A percentile compares a stretch with the other conserved stretches of the same genome.
phyloP scores from a whole-genome alignment of 2,329 filamentous ascomycete species.

The Colletotrichum orbiculare region DNA sequence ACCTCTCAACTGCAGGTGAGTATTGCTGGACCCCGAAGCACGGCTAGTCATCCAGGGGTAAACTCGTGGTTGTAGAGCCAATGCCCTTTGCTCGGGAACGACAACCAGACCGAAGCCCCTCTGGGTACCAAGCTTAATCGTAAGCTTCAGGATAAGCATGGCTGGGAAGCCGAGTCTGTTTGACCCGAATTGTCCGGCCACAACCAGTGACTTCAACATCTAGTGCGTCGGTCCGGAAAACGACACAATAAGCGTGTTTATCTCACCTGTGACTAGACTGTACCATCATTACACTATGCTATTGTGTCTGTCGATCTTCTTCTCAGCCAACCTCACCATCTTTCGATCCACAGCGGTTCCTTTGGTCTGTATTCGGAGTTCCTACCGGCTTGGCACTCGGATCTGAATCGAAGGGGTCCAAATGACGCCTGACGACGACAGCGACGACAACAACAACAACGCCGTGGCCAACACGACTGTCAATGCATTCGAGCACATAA shows the following conservation, averaged over 20 bases:
- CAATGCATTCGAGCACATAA: conserved; percentile 11
- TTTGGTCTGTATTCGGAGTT: not conserved
- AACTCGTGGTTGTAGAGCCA: too few species aligned
- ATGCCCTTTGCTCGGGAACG: too few species aligned
- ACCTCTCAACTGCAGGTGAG: conserved; percentile 31
- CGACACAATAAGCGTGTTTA: not conserved
- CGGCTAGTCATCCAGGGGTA: not conserved
- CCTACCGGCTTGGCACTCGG: too few species aligned
- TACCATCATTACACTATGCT: not conserved
- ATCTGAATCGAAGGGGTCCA: too few species aligned
- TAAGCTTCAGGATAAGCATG: not conserved
- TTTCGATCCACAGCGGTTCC: too few species aligned
- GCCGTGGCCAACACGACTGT: not conserved
- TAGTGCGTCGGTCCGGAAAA: too few species aligned
- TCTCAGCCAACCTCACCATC: not conserved
- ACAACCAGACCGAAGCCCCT: not conserved
- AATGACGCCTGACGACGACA: not conserved
- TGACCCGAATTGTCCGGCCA: not conserved
- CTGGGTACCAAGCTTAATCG: not conserved
- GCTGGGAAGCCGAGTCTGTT: not conserved
- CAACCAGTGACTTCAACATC: not conserved
- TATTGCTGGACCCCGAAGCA: conserved; percentile 10
- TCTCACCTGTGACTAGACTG: not conserved
- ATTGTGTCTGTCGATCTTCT: conserved; percentile 6
- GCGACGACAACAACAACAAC: not conserved